These are phyloP conservation scores for Starmera pachycereana DNA, from an alignment of 805 yeast genomes.

Conservation along the genomic window DNA sequence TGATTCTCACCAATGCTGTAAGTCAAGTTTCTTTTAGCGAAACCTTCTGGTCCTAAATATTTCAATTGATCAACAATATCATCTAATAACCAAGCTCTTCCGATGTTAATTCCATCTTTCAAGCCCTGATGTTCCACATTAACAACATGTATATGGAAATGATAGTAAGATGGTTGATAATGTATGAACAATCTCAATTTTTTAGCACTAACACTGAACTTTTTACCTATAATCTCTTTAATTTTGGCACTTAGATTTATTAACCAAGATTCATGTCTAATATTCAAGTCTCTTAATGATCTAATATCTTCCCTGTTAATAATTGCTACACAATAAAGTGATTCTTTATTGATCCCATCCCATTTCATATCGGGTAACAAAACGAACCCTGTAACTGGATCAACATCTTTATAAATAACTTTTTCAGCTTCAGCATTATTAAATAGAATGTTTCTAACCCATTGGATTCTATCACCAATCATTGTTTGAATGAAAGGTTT, in stretches of 20 bases:
- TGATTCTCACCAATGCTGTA: constrained; percentile 72
- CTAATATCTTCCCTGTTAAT: constrained; percentile 59
- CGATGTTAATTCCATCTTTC: constrained; percentile 58
- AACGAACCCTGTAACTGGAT: constrained; percentile 45
- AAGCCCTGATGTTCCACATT: constrained; percentile 57
- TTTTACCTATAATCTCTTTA: constrained; percentile 32
- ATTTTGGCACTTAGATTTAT: constrained; percentile 35
- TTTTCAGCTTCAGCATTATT: constrained; percentile 80
- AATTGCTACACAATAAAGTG: constrained; percentile 71
- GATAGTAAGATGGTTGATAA: constrained; percentile 94
- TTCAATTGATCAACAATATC: constrained; percentile 69
- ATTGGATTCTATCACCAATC: constrained; percentile 69
- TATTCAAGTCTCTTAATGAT: constrained; percentile 65
- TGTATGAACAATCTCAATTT: constrained; percentile 74
- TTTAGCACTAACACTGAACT: constrained; percentile 38
- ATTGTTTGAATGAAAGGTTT: constrained; percentile 68
- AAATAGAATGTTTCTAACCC: constrained; percentile 82
- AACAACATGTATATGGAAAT: constrained; percentile 87
- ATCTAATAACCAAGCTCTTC: constrained; percentile 74
- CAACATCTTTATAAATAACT: constrained; percentile 52
- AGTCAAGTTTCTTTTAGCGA: constrained; percentile 43
- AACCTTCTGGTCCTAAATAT: constrained; percentile 46
- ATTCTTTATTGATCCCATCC: constrained; percentile 65
- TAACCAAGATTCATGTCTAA: constrained; percentile 49
- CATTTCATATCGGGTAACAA: constrained; percentile 94